Conservation (phyloP, 805 yeast genomes). For the Aciculoconidium aculeatum region DNA sequence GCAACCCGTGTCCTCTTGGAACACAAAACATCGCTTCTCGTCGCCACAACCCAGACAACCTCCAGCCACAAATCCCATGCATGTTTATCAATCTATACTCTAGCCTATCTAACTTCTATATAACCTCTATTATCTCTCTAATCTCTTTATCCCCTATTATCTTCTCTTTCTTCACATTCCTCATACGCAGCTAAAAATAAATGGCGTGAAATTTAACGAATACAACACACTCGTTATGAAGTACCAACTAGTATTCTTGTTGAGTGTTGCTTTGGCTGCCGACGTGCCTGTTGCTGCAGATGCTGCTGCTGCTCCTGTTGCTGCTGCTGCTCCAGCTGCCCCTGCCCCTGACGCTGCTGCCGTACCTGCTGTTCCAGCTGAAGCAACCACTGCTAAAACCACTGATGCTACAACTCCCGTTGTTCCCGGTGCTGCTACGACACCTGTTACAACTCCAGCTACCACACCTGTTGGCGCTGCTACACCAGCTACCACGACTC, state of each 20-base stretch:
- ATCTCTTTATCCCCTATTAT: no score
- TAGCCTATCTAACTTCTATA: no score
- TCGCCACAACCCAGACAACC: no score
- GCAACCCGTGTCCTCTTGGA: no score
- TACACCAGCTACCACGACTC: conserved; percentile 6
- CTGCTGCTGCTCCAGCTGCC: conserved; percentile 13
- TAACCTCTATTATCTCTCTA: no score
- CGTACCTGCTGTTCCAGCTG: conserved; percentile 12
- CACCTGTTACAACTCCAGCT: conserved; percentile 12
- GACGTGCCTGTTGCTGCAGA: conserved; percentile 6
- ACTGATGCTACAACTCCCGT: conserved; percentile 11
- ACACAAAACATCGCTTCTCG: no score
- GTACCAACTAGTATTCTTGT: not conserved
- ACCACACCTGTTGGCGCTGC: conserved; percentile 9
- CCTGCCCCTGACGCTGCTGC: conserved; percentile 15
- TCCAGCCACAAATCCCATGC: no score
- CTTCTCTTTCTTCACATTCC: no score
- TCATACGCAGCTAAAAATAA: no score
- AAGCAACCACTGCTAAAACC: conserved; percentile 14
- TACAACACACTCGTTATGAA: conserved; percentile 1
- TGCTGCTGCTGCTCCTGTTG: conserved; percentile 11
- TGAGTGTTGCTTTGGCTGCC: conserved; percentile 5
- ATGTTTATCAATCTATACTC: no score
- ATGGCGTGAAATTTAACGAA: no score
- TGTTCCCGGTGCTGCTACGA: conserved; percentile 10